Evolutionary conservation across 1,284 basidiomycete genomes (phyloP).

Genomic region (Leccinum idahoense): DNA sequence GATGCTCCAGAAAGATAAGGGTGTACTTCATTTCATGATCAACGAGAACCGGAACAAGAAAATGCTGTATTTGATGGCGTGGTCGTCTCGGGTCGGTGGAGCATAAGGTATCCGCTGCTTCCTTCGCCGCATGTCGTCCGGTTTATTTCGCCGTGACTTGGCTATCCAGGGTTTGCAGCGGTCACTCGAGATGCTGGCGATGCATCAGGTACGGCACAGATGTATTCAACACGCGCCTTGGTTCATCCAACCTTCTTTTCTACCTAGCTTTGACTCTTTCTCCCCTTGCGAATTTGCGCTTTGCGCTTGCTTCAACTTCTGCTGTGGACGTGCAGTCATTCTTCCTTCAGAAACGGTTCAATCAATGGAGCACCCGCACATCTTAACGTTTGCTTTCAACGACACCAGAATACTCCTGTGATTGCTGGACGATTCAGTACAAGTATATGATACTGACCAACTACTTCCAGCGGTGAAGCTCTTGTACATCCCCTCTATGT

Average conservation of each 20-base stretch:
- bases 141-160: not conserved
- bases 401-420: slow-evolving; percentile 60
- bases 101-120: not conserved
- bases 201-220: slow-evolving; percentile 33
- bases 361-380: slow-evolving; percentile 42
- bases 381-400: slow-evolving; percentile 50
- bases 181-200: slow-evolving; percentile 36
- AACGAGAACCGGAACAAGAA: slow-evolving; percentile 37
- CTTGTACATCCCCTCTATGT: slow-evolving; percentile 42
- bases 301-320: slow-evolving; percentile 38
- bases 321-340: slow-evolving; percentile 40
- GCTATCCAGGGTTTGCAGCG: slow-evolving; percentile 46
- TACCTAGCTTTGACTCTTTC: slow-evolving; percentile 51
- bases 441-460: slow-evolving; percentile 49
- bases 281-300: slow-evolving; percentile 50
- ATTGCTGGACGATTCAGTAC: slow-evolving; percentile 50
- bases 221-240: not conserved
- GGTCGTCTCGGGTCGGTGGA: not conserved
- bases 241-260: slow-evolving; percentile 1
- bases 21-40: slow-evolving; percentile 44
- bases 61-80: slow-evolving; percentile 24
- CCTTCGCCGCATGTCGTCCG: not conserved
- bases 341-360: slow-evolving; percentile 44
- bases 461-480: slow-evolving; percentile 40
- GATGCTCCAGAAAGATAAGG: slow-evolving; percentile 43